A percentile compares a stretch with the other conserved stretches of the same genome.
phyloP scores from a whole-genome alignment of 2,329 filamentous ascomycete species.

The Shiraia sp. region DNA sequence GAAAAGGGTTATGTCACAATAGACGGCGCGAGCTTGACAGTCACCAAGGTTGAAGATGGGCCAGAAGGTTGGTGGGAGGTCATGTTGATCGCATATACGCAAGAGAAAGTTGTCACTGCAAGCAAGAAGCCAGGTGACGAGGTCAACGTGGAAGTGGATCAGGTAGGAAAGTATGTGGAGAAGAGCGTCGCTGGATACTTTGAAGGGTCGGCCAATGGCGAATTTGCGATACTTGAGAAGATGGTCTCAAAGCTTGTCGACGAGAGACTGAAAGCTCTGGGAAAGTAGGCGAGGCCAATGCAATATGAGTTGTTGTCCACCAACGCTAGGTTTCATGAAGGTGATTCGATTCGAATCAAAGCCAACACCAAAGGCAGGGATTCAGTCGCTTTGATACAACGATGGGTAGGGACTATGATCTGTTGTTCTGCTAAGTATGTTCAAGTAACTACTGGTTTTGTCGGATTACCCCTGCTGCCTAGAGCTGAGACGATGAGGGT shows the following conservation, averaged over 20 bases:
- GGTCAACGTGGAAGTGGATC: conserved; percentile 92
- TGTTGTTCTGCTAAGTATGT: background rate
- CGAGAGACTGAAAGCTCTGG: conserved; percentile 59
- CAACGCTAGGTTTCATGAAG: background rate
- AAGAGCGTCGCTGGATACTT: conserved; percentile 88
- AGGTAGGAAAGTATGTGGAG: conserved; percentile 82
- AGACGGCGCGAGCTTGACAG: conserved; percentile 91
- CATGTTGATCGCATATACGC: conserved; percentile 96
- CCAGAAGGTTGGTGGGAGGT: conserved; percentile 88
- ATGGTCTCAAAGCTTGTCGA: conserved; percentile 71
- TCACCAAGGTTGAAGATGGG: conserved; percentile 81
- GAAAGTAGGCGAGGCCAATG: conserved; percentile 21
- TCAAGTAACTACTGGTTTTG: background rate
- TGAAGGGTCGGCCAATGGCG: conserved; percentile 57
- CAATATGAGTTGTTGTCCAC: background rate
- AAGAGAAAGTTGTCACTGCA: conserved; percentile 85
- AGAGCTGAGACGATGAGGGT: conserved; percentile 20
- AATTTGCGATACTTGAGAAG: conserved; percentile 55
- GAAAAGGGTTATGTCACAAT: conserved; percentile 96
- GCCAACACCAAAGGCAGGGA: background rate
- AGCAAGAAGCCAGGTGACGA: conserved; percentile 77
- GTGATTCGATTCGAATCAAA: background rate
- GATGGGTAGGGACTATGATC: background rate
- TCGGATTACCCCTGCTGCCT: conserved; percentile 4
- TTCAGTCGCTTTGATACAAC: background rate